Evolutionary conservation across 2,329 filamentous ascomycete genomes (phyloP), one percentile per base, ranked within the genome.

Genomic region (Colletotrichum sp.): DNA sequence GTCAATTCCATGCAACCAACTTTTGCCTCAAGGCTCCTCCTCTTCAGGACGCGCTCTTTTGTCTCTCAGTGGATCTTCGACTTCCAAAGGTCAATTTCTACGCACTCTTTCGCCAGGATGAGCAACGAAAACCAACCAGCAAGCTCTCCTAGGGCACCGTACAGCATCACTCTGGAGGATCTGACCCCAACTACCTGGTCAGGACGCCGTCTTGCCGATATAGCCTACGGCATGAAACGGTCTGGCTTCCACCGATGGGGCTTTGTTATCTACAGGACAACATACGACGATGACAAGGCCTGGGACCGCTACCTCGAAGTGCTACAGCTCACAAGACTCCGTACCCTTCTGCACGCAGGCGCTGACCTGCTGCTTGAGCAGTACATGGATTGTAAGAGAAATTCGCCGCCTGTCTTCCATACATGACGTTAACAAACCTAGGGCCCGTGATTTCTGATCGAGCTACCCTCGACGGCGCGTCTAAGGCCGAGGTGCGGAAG

Each of bases 251-350:
- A 78, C 18, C 44, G 57, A 30, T 78, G 73, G 75, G 78, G 77
- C 5, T 79, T 72, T n/a, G 64, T 72, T 5, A 63, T 78, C 16
- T 80, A 78, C 49, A 66, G 77, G 18, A 76, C 76, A 71, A 75
- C 74, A 5, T 78, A 79, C 49, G 13, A 69, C 12, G 76, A 79
- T 8, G 69, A 79, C 18, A 49, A 12, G 1, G 68, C 66, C 7
- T 78, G 72, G 75, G 44, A 55, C 12, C 72, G 70, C 18, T 77
- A 69, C 6, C 1, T 72, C 13, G 6, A 49, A 2, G 69, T 44
- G 4, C 39, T 73, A 2, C 36, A 71, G n/a, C 44, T 16, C 16
- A 15, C 32, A 32, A 12, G 32, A 5, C 32, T 13, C 10, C 32
- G 32, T 32, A 32, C 32, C 32, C 32, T 32, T 32, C 32, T 32